A percentile compares a stretch with the other conserved stretches of the same genome.
Conservation (phyloP, 345 rosid genomes). For the Conringia planisiliqua region DNA sequence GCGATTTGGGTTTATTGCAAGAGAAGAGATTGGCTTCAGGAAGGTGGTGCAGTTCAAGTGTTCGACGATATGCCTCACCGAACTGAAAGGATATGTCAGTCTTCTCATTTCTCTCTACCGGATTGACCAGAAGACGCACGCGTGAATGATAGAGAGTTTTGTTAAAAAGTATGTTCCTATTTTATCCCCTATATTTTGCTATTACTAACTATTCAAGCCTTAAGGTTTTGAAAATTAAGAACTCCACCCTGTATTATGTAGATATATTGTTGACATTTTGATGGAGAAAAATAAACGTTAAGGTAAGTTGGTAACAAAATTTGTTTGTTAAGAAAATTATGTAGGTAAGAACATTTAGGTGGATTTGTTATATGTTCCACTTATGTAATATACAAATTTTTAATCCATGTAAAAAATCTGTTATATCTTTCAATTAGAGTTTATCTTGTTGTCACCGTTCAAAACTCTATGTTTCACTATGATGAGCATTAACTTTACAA, state of each 20-base stretch:
- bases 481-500: too few relatives aligned
- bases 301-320: too few relatives aligned
- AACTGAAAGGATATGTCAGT: conserved; percentile 21
- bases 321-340: too few relatives aligned
- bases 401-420: too few relatives aligned
- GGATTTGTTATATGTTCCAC: not conserved
- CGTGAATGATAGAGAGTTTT: not conserved
- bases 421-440: too few relatives aligned
- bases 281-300: too few relatives aligned
- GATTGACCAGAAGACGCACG: not conserved
- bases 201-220: not conserved
- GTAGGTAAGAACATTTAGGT: too few relatives aligned
- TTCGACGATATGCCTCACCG: conserved; percentile 57
- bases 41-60: conserved; percentile 41
- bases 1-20: conserved; percentile 25
- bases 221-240: not conserved
- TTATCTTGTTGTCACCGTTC: too few relatives aligned
- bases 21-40: conserved; percentile 35
- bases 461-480: too few relatives aligned
- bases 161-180: not conserved
- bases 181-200: conserved; percentile 5
- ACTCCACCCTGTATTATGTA: not conserved
- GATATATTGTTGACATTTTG: not conserved
- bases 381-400: too few relatives aligned
- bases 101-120: conserved; percentile 20